These are phyloP conservation scores for Trichocomaceae sp. DNA, from an alignment of 2,329 filamentous ascomycete genomes.

Conservation along the genomic window DNA sequence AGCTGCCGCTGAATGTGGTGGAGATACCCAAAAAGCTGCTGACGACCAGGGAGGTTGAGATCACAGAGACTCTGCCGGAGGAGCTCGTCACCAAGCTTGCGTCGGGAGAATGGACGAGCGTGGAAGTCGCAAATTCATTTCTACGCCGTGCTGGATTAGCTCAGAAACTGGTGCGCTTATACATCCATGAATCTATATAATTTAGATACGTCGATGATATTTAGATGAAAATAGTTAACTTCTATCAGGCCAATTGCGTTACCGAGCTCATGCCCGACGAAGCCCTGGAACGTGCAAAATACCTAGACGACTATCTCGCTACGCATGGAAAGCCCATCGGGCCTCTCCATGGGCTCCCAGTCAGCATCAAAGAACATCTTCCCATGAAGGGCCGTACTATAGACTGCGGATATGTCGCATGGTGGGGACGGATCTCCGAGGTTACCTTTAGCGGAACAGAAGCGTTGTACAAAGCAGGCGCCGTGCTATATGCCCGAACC, in stretches of 20 bases:
- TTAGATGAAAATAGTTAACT: constrained; percentile 23
- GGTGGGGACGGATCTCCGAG: constrained; percentile 8
- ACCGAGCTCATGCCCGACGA: constrained; percentile 33
- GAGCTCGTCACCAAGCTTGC: constrained; percentile 2
- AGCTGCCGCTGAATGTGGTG: constrained; percentile 23
- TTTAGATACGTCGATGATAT: neutral
- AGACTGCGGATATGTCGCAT: constrained; percentile 6
- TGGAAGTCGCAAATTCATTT: constrained; percentile 45
- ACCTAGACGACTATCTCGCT: constrained; percentile 31
- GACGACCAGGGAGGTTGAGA: constrained; percentile 41
- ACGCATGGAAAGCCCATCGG: constrained; percentile 26
- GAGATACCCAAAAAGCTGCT: constrained; percentile 43
- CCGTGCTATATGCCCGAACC: constrained; percentile 52
- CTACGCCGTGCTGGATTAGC: constrained; percentile 22
- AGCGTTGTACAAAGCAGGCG: constrained; percentile 28
- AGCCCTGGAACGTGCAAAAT: constrained; percentile 30
- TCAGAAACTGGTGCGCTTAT: constrained; percentile 14
- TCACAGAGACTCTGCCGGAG: constrained; percentile 43
- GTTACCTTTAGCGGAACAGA: constrained; percentile 4
- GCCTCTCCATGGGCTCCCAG: constrained; percentile 35
- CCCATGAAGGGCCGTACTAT: constrained; percentile 8
- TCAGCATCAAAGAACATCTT: constrained; percentile 32
- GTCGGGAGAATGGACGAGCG: constrained; percentile 34
- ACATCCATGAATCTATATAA: neutral
- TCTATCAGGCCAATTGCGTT: constrained; percentile 21